Base-by-base conservation (phyloP, 1,284 basidiomycete genomes). In the Leccinum variabile region DNA sequence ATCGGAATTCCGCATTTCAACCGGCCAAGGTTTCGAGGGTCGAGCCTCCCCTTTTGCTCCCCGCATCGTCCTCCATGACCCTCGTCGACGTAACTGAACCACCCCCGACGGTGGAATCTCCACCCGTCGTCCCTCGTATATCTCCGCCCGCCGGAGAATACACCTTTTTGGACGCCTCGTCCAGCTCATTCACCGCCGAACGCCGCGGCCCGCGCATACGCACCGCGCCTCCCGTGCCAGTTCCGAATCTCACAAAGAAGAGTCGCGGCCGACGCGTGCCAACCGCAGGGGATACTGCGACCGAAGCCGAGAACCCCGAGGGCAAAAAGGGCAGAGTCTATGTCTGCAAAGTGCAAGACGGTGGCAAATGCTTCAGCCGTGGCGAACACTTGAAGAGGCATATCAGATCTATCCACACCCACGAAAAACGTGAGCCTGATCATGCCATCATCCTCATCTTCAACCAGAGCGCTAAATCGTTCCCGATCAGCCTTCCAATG, bases 331-430 rank as follows among this genome's bases (percentile, higher is more conserved):
- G 75, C 32, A 75, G 85, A 68, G 71, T 82, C 67, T 88, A 89
- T 68, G 76, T 85, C 2, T 91, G 89, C 73, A 81, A 81, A 60
- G 88, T 90, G 13, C 80, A 84, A 58, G 85, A 81, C 1, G 91
- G 90, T 71, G 84, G 83, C 30, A 91, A 91, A 72, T 85, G 84
- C 61, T 93, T 93, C 75, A 82, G 82, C 66, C 83, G 91, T 39
- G 84, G 86, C 8, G 89, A 92, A 67, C 91, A 93, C 73, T 80
- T 93, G 62, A 91, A 91, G 76, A 81, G 91, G 46, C 91, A 93
- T 72, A 85, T 92, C 65, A 78, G 85, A 56, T 87, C 84, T 57
- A 87, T 93, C 59, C 91, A 93, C 68, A 90, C 88, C 1, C 81
- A 90, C 70, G 89, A 91, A 69, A 89, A 89, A 78, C 89, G 90